Base-by-base conservation (phyloP, 495 filamentous ascomycete species). In the Tuber brumale region DNA sequence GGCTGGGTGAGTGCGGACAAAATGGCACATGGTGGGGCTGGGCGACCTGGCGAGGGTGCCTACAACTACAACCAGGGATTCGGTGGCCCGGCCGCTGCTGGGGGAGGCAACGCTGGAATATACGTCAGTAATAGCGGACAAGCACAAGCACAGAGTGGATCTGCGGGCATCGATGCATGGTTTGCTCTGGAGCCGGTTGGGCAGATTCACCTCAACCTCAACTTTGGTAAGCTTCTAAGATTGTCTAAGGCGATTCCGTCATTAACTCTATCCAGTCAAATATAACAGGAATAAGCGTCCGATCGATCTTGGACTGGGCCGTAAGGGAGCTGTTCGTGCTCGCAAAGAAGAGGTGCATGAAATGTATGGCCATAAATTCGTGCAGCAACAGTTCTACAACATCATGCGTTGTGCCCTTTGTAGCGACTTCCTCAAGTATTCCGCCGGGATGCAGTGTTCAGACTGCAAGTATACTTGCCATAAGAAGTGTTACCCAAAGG, bases 401-500 rank as follows among this genome's bases (percentile, higher is more conserved):
- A 97, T 99, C 84, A 99, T 99, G 95, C 95, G 96, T 80, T 99
- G 95, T 86, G 96, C 95, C 45, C 90, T 98, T 35, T 99, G 95
- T 85, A 96, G 95, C 74, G 96, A 98, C 75, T 97, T 98, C 81
- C 90, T 99, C 85, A 98, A 97, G 83, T 98, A 98, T 85, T 94
- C 94, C 44, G 92, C 95, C 23, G 96, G 95, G 70, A 97, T 98
- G 95, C 95, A 99, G 86, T 99, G 95, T 84, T 92, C 95, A 76
- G 95, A 99, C 85, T 99, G 95, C 93, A 98, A 97, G 85, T 97
- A 97, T 83, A 98, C 95, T 35, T 98, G 96, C 84, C 95, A 99
- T 84, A 93, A 92, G 83, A 97, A 97, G 84, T 99, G 95, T 84
- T 98, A 97, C 82, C 86, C 87, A 18, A 96, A 94, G 83, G 95